Evolutionary conservation across 202 grass and related monocot species (phyloP), one percentile per base, ranked within the genome.

Genomic region (Schoenoplectus triqueter): DNA sequence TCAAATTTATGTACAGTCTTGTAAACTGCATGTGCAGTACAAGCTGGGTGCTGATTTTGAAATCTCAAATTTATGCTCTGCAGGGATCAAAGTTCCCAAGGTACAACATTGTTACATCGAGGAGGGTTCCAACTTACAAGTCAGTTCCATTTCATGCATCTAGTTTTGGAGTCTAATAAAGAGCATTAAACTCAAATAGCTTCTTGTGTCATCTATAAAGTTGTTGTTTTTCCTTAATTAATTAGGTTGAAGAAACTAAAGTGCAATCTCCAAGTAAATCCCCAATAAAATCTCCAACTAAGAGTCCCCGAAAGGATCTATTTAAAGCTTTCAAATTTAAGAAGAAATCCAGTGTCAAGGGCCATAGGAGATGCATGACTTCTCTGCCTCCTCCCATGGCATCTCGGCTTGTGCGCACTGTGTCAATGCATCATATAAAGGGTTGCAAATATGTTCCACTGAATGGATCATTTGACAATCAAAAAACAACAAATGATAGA

Each of bases 371-470:
- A 88, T 89, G 71, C 54, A 86, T 78, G 7, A 80, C 89, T 49
- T 61, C 66, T 80, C 19, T 86, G 17, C 86, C 66, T 66, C 66
- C 86, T 60, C 88, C 90, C 60, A 83, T 84, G 2, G 84, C 90
- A 62, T 93, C 89, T 21, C 82, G 89, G 73, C 83, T 97, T 20
- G 13, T 56, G 4, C 90, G 95, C 7, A 90, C 92, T 41, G 65
- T 82, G 83, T 98, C 91, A 7, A 93, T 98, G 50, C 95, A 98
- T 94, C 92, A 91, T 84, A 89, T 91, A 62, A 91, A 95, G 73
- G 85, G 87, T 64, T 78, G 90, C 48, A 83, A 93, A 15, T 95
- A 88, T 87, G 83, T 78, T 82, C 71, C 89, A 77, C 71, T 86
- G 56, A 84, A 90, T 31, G 86, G 90, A 11, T 66, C 84, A 15